phyloP scores from a whole-genome alignment of 306 rosid species.

The Lithocarpus polystachyus region DNA sequence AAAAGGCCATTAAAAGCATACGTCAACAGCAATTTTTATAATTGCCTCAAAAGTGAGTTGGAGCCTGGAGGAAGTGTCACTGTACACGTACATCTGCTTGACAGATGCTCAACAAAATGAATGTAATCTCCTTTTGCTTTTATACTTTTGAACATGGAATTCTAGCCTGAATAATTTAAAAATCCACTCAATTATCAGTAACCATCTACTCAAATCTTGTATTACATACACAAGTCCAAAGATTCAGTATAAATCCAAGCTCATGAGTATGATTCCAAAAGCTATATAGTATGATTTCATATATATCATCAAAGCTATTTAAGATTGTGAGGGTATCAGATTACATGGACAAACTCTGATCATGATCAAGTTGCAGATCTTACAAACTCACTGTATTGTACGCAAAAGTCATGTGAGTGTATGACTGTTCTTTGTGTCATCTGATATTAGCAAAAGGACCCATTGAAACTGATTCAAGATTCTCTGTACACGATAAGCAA shows the following conservation, averaged over 20 bases:
- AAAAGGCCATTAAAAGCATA: no score
- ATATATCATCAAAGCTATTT: not conserved
- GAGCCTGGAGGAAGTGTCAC: no score
- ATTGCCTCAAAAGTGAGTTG: no score
- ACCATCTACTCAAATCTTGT: not conserved
- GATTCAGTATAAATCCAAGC: not conserved
- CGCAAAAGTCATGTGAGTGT: no score
- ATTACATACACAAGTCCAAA: not conserved
- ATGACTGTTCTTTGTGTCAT: not conserved
- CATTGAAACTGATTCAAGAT: not conserved
- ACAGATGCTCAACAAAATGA: no score
- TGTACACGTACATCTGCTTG: no score
- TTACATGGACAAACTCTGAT: not conserved
- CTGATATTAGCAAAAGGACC: not conserved
- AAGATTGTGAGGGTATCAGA: not conserved
- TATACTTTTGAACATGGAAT: no score
- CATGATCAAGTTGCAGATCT: not conserved
- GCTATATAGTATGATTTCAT: not conserved
- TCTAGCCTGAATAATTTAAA: no score
- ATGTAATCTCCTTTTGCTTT: no score
- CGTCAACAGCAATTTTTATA: no score
- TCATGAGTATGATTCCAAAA: not conserved
- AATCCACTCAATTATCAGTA: not conserved
- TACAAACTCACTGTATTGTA: not conserved
- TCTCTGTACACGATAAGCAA: not conserved